Percentiles rank a stretch among this genome's conserved stretches.
These are phyloP conservation scores for Rhizoclosmatium globosum DNA, from an alignment of 192 early-diverging fungal species.

Conservation along the genomic window DNA sequence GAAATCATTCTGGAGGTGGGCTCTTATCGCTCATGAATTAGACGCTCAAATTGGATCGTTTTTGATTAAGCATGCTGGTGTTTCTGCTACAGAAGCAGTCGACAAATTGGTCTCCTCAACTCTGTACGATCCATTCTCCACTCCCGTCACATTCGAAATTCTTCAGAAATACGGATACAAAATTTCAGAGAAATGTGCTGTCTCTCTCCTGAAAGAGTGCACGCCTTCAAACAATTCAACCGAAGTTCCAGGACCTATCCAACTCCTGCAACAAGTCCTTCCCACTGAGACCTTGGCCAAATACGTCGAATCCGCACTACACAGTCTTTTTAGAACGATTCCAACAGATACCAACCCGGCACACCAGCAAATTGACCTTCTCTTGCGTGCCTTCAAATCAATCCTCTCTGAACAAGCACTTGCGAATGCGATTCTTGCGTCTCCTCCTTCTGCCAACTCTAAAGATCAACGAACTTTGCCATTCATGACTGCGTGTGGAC, in stretches of 20 bases:
- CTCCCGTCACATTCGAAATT: neutral
- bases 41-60: slow-evolving; percentile 6
- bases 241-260: neutral
- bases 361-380: slow-evolving; percentile 8
- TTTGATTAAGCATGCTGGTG: neutral
- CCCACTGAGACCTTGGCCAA: neutral
- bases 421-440: slow-evolving; percentile 2
- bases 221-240: neutral
- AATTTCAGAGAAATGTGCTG: neutral
- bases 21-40: neutral
- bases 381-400: slow-evolving; percentile 13
- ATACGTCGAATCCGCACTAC: neutral
- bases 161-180: slow-evolving; percentile 1
- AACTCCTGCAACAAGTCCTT: slow-evolving; percentile 10
- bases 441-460: neutral
- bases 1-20: slow-evolving; percentile 8
- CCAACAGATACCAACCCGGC: neutral
- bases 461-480: slow-evolving; percentile 17
- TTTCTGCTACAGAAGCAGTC: neutral
- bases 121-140: neutral
- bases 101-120: slow-evolving; percentile 3
- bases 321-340: slow-evolving; percentile 3
- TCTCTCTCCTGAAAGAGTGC: neutral
- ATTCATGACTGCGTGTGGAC: slow-evolving; percentile 26
- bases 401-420: neutral